Conservation (phyloP, 441 rosid species). For the Populus hybrid region DNA sequence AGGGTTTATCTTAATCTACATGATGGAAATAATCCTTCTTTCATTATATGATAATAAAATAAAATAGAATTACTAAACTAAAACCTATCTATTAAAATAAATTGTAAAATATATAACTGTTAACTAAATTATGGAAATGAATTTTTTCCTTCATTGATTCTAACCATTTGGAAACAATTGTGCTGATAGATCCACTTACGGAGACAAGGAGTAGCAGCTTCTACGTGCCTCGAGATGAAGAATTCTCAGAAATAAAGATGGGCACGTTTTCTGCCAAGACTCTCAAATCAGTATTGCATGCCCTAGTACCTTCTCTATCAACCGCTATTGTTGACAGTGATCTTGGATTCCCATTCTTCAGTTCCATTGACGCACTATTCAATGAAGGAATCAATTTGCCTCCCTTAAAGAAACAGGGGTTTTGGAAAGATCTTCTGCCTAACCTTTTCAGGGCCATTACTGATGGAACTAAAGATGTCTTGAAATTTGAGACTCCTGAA, state of each 20-base stretch:
- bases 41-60: neutral
- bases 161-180: neutral
- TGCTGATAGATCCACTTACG: slow-evolving; percentile 39
- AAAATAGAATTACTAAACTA: neutral
- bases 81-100: too few relatives aligned
- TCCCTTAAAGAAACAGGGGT: slow-evolving; percentile 21
- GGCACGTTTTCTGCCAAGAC: slow-evolving; percentile 49
- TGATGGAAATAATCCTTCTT: neutral
- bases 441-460: slow-evolving; percentile 41
- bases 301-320: slow-evolving; percentile 47
- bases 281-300: slow-evolving; percentile 52
- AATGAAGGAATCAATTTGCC: slow-evolving; percentile 61
- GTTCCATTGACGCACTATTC: slow-evolving; percentile 55
- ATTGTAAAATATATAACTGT: too few relatives aligned
- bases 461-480: slow-evolving; percentile 32
- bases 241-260: slow-evolving; percentile 48
- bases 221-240: slow-evolving; percentile 79
- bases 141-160: neutral
- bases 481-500: slow-evolving; percentile 54
- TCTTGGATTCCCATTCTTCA: slow-evolving; percentile 55
- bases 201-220: slow-evolving; percentile 39
- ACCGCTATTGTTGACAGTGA: slow-evolving; percentile 30
- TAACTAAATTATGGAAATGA: neutral
- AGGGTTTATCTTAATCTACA: too few relatives aligned
- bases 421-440: slow-evolving; percentile 42